Evolutionary conservation across 345 rosid species (phyloP).

Genomic region (Aquilaria malaccensis): DNA sequence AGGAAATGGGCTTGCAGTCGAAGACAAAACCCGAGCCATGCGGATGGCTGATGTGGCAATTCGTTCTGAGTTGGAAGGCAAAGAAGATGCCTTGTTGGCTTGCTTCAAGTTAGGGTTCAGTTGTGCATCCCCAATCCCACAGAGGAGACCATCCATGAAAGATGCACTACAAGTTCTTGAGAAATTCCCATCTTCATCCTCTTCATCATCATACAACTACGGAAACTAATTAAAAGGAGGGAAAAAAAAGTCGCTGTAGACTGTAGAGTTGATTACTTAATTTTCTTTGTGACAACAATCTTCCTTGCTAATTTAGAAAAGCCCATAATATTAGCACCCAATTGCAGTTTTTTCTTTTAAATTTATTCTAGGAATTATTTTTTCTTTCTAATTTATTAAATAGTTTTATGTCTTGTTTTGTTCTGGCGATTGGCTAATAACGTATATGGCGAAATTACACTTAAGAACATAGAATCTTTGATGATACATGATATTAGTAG

Average conservation of each 20-base stretch:
- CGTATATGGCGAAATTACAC: no score
- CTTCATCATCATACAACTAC: constrained; percentile 26
- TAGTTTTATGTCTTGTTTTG: no score
- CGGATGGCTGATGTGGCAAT: constrained; percentile 65
- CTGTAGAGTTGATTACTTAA: no score
- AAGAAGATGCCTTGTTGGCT: constrained; percentile 70
- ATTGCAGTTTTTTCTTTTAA: not conserved
- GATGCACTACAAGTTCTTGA: constrained; percentile 73
- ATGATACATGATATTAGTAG: no score
- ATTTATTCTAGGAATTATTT: not conserved
- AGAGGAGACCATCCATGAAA: constrained; percentile 82
- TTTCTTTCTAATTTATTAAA: not conserved
- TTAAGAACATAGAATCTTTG: no score
- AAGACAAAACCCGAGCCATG: constrained; percentile 54
- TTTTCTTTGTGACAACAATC: no score
- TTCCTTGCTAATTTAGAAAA: no score
- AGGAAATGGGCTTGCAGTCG: constrained; percentile 57
- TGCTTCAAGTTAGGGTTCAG: constrained; percentile 70
- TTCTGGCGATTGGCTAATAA: no score
- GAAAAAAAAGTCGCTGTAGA: not conserved
- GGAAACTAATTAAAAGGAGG: constrained; percentile 22
- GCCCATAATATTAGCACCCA: not conserved
- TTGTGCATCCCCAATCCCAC: constrained; percentile 81
- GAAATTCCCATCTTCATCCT: constrained; percentile 38
- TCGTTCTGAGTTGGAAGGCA: constrained; percentile 75